Base-by-base conservation (phyloP, 2,329 filamentous ascomycete genomes). In the Fusarium drepaniforme region DNA sequence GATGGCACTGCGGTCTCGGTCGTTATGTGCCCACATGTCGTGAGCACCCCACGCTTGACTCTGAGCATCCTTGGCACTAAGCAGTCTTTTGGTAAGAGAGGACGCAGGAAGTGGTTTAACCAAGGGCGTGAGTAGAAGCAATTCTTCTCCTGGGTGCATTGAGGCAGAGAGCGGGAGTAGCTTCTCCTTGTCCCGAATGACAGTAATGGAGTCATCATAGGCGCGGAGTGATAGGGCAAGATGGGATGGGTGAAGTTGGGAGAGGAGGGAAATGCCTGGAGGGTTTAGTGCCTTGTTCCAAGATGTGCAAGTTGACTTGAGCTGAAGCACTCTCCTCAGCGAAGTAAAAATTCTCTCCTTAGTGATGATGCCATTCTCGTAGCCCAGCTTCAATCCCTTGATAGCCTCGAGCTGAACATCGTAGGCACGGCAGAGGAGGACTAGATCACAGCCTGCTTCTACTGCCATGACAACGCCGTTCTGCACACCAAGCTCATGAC, bases 391-490 rank as follows among this genome's bases (percentile, higher is more conserved):
- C 58, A 98, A 87, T 0, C 96, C 96, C 40, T 93, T 94, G 79
- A 99, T 94, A 9, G 96, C 96, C 83, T 98, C 96, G 74, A 97
- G 91, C 82, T 98, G 96, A 23, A 96, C 93, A 42, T 94, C 92
- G 77, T 95, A 97, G 8, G 95, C 95, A 53, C 95, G 92, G 79
- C 96, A 98, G 2, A 98, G 89, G 8, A 98, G 89, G 7, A 98
- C 91, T 64, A 98, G 86, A 82, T 99, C 97, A 81, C 97, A 98
- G 16, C 97, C 97, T 37, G 97, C 96, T 82, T 98, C 97, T 61
- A 98, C 94, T 5, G 97, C 97, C 95, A 98, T 98, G 77, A 98
- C 95, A 1, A 96, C 98, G 15, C 97, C 97, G 46, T 97, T 96
- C 76, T 96, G 95, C 21, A 99, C 95, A n/a, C 96, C 96, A 60